phyloP scores from a whole-genome alignment of 768 basidiomycete genomes.

The Clitopilus passeckerianus region DNA sequence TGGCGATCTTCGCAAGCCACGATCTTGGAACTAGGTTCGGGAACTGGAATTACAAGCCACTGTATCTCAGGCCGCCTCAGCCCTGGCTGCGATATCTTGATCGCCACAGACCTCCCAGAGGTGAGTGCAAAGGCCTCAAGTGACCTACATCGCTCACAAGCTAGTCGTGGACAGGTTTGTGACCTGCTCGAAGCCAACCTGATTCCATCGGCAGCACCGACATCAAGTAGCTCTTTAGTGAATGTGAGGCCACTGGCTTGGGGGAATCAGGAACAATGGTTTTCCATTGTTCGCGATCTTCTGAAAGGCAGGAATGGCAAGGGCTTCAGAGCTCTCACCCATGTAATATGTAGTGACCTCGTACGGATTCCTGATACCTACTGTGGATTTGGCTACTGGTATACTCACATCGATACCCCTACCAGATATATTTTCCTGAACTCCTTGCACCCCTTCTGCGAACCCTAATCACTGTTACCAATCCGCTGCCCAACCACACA shows the following conservation, averaged over 20 bases:
- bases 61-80: constrained; percentile 27
- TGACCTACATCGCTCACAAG: not conserved
- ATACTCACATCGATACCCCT: not conserved
- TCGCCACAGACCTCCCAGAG: constrained; percentile 76
- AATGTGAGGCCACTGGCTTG: constrained; percentile 62
- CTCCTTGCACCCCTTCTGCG: constrained; percentile 74
- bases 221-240: constrained; percentile 14
- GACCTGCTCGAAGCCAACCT: constrained; percentile 39
- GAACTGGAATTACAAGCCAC: constrained; percentile 60
- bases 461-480: constrained; percentile 68
- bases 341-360: constrained; percentile 81
- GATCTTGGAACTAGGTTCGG: constrained; percentile 77
- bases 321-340: constrained; percentile 38
- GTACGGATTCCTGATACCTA: constrained; percentile 36
- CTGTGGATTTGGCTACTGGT: not conserved
- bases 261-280: constrained; percentile 51
- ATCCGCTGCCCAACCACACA: constrained; percentile 33
- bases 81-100: constrained; percentile 37
- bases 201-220: not conserved
- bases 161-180: constrained; percentile 34
- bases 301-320: constrained; percentile 4
- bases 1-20: constrained; percentile 20
- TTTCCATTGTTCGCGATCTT: constrained; percentile 34
- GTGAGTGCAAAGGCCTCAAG: constrained; percentile 26
- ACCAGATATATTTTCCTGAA: constrained; percentile 81